Conservation (phyloP, 2,329 filamentous ascomycete species). For the Colletotrichum zoysiae region DNA sequence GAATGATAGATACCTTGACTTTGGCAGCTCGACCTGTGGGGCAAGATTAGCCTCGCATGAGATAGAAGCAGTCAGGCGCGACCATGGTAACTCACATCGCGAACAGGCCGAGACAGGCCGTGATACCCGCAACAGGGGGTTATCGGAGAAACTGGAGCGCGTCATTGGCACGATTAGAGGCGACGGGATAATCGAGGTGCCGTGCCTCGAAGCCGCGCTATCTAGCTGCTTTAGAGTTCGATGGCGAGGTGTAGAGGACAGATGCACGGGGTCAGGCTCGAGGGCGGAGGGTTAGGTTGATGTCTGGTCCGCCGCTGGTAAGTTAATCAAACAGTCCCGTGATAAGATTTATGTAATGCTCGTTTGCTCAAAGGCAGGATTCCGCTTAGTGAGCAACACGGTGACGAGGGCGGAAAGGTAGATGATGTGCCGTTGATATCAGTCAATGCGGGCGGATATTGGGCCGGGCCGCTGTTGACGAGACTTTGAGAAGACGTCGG, state of each 20-base stretch:
- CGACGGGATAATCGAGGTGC: conserved; percentile 27
- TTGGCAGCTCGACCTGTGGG: conserved; percentile 82
- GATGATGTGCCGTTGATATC: not conserved
- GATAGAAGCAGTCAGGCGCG: conserved; percentile 37
- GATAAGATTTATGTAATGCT: not conserved
- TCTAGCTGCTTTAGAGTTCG: not conserved
- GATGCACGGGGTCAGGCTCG: not conserved
- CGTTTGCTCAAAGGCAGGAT: not conserved
- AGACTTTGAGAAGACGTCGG: not conserved
- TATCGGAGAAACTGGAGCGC: conserved; percentile 63
- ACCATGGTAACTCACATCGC: conserved; percentile 66
- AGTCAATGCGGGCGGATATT: not conserved
- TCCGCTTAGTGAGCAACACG: not conserved
- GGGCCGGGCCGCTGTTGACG: conserved; percentile 13
- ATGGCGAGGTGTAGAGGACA: not conserved
- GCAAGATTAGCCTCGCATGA: conserved; percentile 39
- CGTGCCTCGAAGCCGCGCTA: conserved; percentile 27
- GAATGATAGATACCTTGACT: conserved; percentile 74
- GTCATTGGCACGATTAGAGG: conserved; percentile 51
- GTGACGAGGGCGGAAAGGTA: not conserved
- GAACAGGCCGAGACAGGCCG: conserved; percentile 85
- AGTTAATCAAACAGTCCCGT: not conserved
- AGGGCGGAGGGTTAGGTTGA: not conserved
- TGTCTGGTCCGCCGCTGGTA: not conserved
- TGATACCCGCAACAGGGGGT: conserved; percentile 78